Evolutionary conservation across 768 basidiomycete species (phyloP).

Genomic region (Pisolithus sp.): DNA sequence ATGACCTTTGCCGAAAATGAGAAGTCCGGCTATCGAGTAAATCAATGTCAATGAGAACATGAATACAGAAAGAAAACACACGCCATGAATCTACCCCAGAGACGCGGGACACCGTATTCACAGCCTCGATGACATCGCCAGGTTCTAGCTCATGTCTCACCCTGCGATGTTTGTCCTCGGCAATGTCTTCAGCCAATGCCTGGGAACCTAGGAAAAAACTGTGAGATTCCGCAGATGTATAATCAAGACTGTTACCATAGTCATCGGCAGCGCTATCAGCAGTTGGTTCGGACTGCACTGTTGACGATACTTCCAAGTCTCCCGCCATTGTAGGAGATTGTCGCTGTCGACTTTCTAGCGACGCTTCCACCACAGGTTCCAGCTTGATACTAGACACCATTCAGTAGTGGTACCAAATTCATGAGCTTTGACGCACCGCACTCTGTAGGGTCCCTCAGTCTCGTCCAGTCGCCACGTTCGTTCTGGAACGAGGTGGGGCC

Average conservation of each 20-base stretch:
- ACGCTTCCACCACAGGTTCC: slow-evolving; percentile 50
- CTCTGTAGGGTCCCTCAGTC: slow-evolving; percentile 85
- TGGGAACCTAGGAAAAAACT: slow-evolving; percentile 32
- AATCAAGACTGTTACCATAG: slow-evolving; percentile 3
- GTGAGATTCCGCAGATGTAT: not conserved
- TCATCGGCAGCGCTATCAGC: slow-evolving; percentile 14
- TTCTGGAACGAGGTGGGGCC: slow-evolving; percentile 51
- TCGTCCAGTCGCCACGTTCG: slow-evolving; percentile 79
- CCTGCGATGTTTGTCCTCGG: slow-evolving; percentile 83
- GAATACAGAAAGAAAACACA: slow-evolving; percentile 31
- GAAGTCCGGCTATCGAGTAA: slow-evolving; percentile 55
- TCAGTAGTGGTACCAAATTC: slow-evolving; percentile 1
- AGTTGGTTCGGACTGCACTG: slow-evolving; percentile 23
- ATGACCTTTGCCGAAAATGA: slow-evolving; percentile 81
- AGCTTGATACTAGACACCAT: slow-evolving; percentile 57
- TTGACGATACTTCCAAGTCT: slow-evolving; percentile 42
- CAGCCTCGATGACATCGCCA: slow-evolving; percentile 84
- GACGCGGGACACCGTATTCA: slow-evolving; percentile 80
- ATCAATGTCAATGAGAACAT: slow-evolving; percentile 20
- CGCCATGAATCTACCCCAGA: slow-evolving; percentile 90
- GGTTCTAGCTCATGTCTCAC: slow-evolving; percentile 83
- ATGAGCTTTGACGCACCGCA: slow-evolving; percentile 45
- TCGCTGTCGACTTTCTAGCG: slow-evolving; percentile 33
- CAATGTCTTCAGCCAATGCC: slow-evolving; percentile 66
- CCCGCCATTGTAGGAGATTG: slow-evolving; percentile 32